A percentile compares a stretch with the other conserved stretches of the same genome.
Evolutionary conservation across 495 filamentous ascomycete genomes (phyloP).

Genomic region (Hypoxylon rickii): DNA sequence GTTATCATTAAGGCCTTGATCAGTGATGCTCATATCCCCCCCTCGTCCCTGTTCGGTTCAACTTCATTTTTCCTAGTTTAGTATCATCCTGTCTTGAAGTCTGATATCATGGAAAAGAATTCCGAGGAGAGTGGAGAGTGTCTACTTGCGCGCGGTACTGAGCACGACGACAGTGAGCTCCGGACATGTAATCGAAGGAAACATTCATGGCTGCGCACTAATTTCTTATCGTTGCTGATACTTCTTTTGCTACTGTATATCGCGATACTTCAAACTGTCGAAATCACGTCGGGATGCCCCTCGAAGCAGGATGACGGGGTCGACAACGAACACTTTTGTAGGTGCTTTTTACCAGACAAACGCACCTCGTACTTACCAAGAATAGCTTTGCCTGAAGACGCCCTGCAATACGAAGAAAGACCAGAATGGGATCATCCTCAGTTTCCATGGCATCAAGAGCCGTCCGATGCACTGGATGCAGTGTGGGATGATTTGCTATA

Average conservation of each 20-base stretch:
- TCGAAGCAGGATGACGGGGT: neutral
- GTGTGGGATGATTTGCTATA: slow-evolving; percentile 39
- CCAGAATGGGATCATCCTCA: slow-evolving; percentile 25
- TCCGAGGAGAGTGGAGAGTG: slow-evolving; percentile 4
- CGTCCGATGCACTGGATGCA: slow-evolving; percentile 31
- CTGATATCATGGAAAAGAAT: slow-evolving; percentile 5
- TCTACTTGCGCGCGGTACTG: neutral
- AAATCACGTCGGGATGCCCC: neutral
- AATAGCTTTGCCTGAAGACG: slow-evolving; percentile 6
- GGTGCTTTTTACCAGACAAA: neutral
- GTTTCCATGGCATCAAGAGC: slow-evolving; percentile 33
- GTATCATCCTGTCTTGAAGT: no score
- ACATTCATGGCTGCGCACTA: slow-evolving; percentile 1
- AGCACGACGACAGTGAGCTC: neutral
- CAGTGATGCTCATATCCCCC: no score
- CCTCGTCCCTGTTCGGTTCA: no score
- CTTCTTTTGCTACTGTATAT: neutral
- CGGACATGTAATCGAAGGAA: neutral
- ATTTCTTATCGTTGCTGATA: neutral
- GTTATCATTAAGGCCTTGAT: no score
- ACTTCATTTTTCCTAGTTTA: no score
- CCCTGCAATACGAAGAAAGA: slow-evolving; percentile 25
- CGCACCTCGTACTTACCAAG: neutral
- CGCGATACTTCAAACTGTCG: slow-evolving; percentile 4
- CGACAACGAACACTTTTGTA: slow-evolving; percentile 4